Base-by-base conservation (phyloP, 768 basidiomycete species). In the Lentinus tigrinus region DNA sequence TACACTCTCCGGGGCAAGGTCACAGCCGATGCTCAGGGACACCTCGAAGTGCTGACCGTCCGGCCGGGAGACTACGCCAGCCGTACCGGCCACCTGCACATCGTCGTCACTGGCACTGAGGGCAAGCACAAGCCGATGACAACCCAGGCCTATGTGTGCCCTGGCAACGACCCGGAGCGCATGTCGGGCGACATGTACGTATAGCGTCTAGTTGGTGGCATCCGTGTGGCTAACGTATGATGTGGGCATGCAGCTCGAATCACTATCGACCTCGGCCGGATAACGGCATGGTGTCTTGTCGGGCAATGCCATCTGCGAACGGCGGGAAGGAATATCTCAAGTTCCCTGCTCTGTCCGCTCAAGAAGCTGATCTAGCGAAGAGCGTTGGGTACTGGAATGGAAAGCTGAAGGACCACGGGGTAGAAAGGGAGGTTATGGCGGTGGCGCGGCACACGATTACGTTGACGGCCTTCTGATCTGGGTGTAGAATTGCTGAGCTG, bases 1-100 rank as follows among this genome's bases (percentile, higher is more conserved):
- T 67, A 65, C 52, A 57, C 42, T 11, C 60, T 70, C 23, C 69
- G 67, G 43, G 67, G 69, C 28, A 67, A 56, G 43, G 56, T 64
- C 37, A 54, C 21, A 16, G 63, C 67, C 5, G 62, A 67, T 40
- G 59, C 55, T 2, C 19, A 64, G 13, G 69, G 69, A 2, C 57
- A 52, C 46, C 56, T 54, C 4, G 67, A 70, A 37, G 52, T 66
- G 4, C 61, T 70, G n/a, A 65, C 59, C 36, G 57, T 70, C n/a
- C 39, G 52, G 13, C 65, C 69, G 0, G 67, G 67, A 2, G 56
- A 58, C 26, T 68, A 68, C 51, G 63, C 39, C 24, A 26, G 26
- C 19, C 65, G 67, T 19, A 54, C 65, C 0, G 64, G 59, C 1
- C 69, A 70, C 47, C 50, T 65, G 31, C 67, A 70, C 49, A 34